These are phyloP conservation scores for Penicillium aurantiogriseum DNA, from an alignment of 2,329 filamentous ascomycete species.

Conservation along the genomic window DNA sequence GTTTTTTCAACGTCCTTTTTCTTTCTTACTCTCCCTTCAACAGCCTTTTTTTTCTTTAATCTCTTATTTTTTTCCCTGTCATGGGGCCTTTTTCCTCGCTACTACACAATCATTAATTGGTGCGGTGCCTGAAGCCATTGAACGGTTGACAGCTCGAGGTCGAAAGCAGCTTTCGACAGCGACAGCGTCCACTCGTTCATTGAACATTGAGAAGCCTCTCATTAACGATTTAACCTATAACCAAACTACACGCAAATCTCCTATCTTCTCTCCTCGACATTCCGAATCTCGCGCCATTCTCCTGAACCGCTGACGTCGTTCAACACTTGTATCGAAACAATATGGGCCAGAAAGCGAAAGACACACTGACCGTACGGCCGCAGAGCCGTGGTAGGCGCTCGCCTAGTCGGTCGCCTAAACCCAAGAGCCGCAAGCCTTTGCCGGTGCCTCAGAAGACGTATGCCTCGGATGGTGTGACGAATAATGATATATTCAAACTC, in stretches of 20 bases:
- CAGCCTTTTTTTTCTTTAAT: conserved; percentile 18
- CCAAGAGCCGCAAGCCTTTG: conserved; percentile 37
- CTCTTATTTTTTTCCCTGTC: conserved; percentile 27
- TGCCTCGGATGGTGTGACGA: conserved; percentile 59
- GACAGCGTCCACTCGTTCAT: conserved; percentile 10
- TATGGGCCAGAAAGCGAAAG: conserved; percentile 35
- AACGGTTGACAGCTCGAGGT: conserved; percentile 17
- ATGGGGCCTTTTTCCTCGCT: conserved; percentile 36
- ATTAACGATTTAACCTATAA: not conserved
- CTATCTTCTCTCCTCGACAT: not conserved
- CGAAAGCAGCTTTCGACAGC: conserved; percentile 13
- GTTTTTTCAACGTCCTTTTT: conserved; percentile 19
- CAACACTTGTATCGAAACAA: conserved; percentile 11
- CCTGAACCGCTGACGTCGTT: conserved; percentile 10
- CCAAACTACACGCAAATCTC: conserved; percentile 1
- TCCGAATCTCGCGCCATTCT: conserved; percentile 11
- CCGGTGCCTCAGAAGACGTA: conserved; percentile 42
- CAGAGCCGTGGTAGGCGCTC: conserved; percentile 36
- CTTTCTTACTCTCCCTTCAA: conserved; percentile 20
- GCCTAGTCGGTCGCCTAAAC: conserved; percentile 40
- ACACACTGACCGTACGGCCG: conserved; percentile 39
- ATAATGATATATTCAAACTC: conserved; percentile 90
- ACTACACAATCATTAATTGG: conserved; percentile 39
- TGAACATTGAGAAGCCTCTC: conserved; percentile 1
- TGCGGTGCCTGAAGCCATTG: conserved; percentile 16